Percentiles rank a stretch among this genome's conserved stretches.
These are phyloP conservation scores for Chlorencoelia australis DNA, from an alignment of 2,329 filamentous ascomycete genomes.

Conservation along the genomic window DNA sequence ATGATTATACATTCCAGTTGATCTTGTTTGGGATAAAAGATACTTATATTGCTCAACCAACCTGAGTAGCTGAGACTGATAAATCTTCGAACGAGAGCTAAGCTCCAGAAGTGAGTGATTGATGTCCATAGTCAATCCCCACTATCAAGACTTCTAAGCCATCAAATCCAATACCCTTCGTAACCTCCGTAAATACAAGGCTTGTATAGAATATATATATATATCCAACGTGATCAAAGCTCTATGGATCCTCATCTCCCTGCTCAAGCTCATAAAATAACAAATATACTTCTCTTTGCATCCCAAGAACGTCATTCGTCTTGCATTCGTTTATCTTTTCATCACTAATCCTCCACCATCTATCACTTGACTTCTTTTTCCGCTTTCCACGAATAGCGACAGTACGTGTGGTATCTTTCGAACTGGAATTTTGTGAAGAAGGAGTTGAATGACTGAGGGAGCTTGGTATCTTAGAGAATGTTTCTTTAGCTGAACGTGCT, in stretches of 20 bases:
- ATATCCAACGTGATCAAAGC: too few species aligned
- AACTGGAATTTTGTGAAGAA: conserved; percentile 4
- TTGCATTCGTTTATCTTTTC: conserved; percentile 94
- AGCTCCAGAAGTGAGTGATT: too few species aligned
- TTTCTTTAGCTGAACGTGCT: conserved; percentile 45
- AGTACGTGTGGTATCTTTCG: conserved; percentile 1
- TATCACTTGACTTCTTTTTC: conserved; percentile 54
- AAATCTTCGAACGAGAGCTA: too few species aligned
- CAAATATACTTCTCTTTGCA: conserved; percentile 94
- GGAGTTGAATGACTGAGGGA: conserved; percentile 10
- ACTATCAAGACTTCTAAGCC: too few species aligned
- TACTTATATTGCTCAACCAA: too few species aligned
- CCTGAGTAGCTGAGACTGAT: too few species aligned
- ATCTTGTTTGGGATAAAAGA: too few species aligned
- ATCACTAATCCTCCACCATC: conserved; percentile 97
- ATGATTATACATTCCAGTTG: too few species aligned
- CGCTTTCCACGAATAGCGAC: conserved; percentile 34
- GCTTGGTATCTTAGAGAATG: conserved; percentile 34
- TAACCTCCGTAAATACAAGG: too few species aligned
- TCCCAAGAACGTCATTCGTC: conserved; percentile 79
- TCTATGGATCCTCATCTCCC: conserved; percentile 13
- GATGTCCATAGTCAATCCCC: too few species aligned
- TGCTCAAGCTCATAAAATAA: conserved; percentile 80
- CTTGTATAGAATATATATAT: too few species aligned
- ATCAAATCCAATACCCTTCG: too few species aligned